Percentiles rank a stretch among this genome's conserved stretches.
phyloP scores from a whole-genome alignment of 768 basidiomycete species.

The Boletus huronensis region DNA sequence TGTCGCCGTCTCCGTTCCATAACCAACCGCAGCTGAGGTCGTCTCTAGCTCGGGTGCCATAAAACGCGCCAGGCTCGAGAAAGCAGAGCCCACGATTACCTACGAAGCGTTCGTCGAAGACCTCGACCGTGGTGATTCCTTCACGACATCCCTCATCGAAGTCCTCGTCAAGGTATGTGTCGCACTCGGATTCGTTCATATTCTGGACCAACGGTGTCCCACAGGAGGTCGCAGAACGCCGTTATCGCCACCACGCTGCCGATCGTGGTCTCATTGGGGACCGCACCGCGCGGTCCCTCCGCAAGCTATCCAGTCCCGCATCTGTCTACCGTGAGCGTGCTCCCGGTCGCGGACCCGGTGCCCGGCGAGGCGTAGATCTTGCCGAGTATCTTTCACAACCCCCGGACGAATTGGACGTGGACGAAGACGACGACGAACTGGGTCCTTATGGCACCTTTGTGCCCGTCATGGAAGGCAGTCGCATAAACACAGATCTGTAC shows the following conservation, averaged over 20 bases:
- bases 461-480: conserved; percentile 47
- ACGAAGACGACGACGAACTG: conserved; percentile 69
- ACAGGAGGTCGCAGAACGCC: conserved; percentile 77
- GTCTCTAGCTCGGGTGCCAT: conserved; percentile 65
- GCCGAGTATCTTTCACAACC: conserved; percentile 52
- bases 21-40: neutral
- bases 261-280: conserved; percentile 65
- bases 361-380: conserved; percentile 36
- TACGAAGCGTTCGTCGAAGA: conserved; percentile 77
- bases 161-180: conserved; percentile 69
- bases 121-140: conserved; percentile 74
- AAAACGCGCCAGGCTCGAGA: conserved; percentile 63
- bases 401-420: conserved; percentile 54
- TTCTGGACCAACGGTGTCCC: neutral
- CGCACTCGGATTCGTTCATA: neutral
- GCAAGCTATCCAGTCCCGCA: conserved; percentile 49
- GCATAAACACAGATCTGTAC: conserved; percentile 58
- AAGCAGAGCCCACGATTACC: conserved; percentile 57
- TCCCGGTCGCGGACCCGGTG: conserved; percentile 35
- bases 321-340: conserved; percentile 52
- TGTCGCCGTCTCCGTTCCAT: conserved; percentile 25
- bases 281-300: conserved; percentile 60
- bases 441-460: conserved; percentile 37
- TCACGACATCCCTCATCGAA: conserved; percentile 72
- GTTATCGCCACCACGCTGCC: conserved; percentile 45